Evolutionary conservation across 257 asterid genomes (phyloP).

Genomic region (Rubia yunnanensis): DNA sequence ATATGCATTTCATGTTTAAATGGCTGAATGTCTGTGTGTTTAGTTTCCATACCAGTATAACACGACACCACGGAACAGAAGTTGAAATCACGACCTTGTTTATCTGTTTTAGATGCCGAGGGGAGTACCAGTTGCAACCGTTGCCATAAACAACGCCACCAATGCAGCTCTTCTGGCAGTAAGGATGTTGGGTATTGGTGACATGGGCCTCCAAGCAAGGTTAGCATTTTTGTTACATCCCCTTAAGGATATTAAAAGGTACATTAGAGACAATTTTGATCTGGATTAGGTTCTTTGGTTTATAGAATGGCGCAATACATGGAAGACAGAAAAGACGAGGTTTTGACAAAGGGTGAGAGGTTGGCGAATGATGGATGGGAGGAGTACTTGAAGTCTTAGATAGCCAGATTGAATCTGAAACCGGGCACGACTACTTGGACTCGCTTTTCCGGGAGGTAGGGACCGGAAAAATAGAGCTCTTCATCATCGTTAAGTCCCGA

Average conservation of each 20-base stretch:
- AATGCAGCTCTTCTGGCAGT: constrained; percentile 93
- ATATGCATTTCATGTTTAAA: not conserved
- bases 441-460: not conserved
- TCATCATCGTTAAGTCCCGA: not conserved
- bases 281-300: too few relatives aligned
- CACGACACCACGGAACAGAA: not conserved
- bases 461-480: not conserved
- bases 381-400: constrained; percentile 48
- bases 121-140: constrained; percentile 95
- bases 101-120: constrained; percentile 70
- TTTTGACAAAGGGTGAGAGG: constrained; percentile 61
- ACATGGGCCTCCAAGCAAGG: constrained; percentile 70
- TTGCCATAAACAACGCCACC: constrained; percentile 86
- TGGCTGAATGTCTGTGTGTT: not conserved
- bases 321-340: constrained; percentile 82
- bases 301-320: constrained; percentile 78
- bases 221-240: constrained; percentile 9
- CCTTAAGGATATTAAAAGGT: not conserved
- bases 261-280: too few relatives aligned
- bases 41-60: not conserved
- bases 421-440: not conserved
- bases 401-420: not conserved
- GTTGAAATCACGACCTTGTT: not conserved
- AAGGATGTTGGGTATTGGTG: constrained; percentile 71
- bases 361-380: constrained; percentile 76